These are phyloP conservation scores for Talaromyces atroroseus DNA, from an alignment of 2,329 filamentous ascomycete species.

Conservation along the genomic window DNA sequence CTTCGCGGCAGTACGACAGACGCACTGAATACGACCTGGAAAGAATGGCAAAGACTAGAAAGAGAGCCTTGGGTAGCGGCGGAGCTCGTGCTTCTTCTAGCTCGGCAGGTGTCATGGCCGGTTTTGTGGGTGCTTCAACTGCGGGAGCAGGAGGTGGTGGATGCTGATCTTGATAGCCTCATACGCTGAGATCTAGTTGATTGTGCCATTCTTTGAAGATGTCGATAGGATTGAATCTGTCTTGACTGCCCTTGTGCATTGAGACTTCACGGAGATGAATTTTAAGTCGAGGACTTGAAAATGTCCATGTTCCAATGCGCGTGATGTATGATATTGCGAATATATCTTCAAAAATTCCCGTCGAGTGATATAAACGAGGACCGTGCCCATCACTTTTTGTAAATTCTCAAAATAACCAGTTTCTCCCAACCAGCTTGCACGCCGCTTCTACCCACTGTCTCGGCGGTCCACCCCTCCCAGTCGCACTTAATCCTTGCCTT, in stretches of 20 bases:
- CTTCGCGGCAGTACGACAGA: not conserved
- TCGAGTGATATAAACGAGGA: not conserved
- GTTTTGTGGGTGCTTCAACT: not conserved
- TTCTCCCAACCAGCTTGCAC: slow-evolving; percentile 92
- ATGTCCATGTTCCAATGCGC: not conserved
- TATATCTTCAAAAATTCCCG: not conserved
- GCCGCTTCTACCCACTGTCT: slow-evolving; percentile 76
- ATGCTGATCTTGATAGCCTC: not conserved
- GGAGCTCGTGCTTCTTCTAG: not conserved
- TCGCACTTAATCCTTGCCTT: slow-evolving; percentile 54
- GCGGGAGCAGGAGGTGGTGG: not conserved
- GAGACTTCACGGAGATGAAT: no score
- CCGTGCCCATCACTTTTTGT: slow-evolving; percentile 46
- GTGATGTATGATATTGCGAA: not conserved
- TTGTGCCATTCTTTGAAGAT: not conserved
- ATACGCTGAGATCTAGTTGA: not conserved
- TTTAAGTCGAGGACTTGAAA: not conserved
- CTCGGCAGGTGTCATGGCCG: not conserved
- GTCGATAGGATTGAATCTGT: not conserved
- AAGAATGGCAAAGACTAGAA: not conserved
- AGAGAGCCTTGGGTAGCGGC: not conserved
- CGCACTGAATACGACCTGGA: not conserved
- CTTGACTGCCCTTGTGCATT: not conserved
- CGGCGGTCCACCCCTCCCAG: slow-evolving; percentile 67
- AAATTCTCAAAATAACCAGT: slow-evolving; percentile 81